Conservation (phyloP, 768 basidiomycete genomes). For the Austroboletus festivus region DNA sequence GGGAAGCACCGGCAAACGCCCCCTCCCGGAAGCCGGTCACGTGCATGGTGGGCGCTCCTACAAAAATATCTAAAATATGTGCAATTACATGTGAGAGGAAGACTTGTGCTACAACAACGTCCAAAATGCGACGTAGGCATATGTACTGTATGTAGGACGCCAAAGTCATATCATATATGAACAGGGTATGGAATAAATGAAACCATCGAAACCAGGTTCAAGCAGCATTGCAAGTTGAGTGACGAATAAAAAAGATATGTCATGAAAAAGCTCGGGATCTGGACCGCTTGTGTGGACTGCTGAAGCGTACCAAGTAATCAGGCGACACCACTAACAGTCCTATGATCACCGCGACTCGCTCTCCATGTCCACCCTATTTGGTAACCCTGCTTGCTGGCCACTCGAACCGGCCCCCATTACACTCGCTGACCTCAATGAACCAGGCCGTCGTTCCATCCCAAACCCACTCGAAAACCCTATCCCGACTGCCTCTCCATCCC, state of each 20-base stretch:
- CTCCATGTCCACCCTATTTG: conserved; percentile 36
- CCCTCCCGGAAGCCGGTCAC: background rate
- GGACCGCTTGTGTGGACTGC: too few relatives aligned
- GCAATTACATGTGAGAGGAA: conserved; percentile 5
- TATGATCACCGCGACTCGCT: conserved; percentile 20
- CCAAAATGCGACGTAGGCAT: background rate
- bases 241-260: background rate
- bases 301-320: too few relatives aligned
- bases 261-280: background rate
- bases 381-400: conserved; percentile 36
- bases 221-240: background rate
- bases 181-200: too few relatives aligned
- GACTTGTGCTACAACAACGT: conserved; percentile 12
- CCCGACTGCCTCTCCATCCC: conserved; percentile 1
- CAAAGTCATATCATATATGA: too few relatives aligned
- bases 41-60: background rate
- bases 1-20: too few relatives aligned
- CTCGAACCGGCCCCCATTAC: conserved; percentile 14
- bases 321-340: conserved; percentile 11
- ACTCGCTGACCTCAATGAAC: conserved; percentile 33
- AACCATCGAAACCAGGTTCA: background rate
- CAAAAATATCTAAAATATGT: background rate
- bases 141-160: too few relatives aligned
- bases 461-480: conserved; percentile 15
- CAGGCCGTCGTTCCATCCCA: conserved; percentile 25